These are phyloP conservation scores for Erysimum pusillum DNA, from an alignment of 441 rosid genomes.

Conservation along the genomic window DNA sequence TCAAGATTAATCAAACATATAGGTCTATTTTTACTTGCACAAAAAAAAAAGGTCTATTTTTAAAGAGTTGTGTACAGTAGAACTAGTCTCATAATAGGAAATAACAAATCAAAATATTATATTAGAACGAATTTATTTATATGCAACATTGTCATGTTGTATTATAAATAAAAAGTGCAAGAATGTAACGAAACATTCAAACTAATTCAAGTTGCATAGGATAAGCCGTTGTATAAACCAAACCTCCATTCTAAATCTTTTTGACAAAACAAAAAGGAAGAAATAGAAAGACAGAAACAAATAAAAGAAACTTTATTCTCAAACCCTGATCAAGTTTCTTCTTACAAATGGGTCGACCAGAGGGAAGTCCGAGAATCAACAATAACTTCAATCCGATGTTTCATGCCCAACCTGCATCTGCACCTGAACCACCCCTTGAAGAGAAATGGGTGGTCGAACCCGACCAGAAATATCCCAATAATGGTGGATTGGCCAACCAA, in stretches of 20 bases:
- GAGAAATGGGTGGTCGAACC: conserved; percentile 8
- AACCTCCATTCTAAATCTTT: conserved; percentile 7
- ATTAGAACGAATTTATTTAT: not conserved
- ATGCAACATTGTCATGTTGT: conserved; percentile 13
- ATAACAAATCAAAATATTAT: not conserved
- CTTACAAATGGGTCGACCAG: conserved; percentile 40
- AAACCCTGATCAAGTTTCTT: not conserved
- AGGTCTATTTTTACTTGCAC: no score
- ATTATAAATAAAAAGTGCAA: conserved; percentile 5
- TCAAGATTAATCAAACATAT: no score
- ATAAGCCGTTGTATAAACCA: conserved; percentile 31
- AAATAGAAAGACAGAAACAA: not conserved
- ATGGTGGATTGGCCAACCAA: conserved; percentile 38
- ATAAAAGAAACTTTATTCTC: not conserved
- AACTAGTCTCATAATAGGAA: conserved; percentile 14
- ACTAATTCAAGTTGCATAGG: conserved; percentile 25
- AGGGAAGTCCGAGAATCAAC: conserved; percentile 33
- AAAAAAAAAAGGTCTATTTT: conserved; percentile 22
- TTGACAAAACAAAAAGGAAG: not conserved
- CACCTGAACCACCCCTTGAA: conserved; percentile 22
- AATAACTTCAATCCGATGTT: conserved; percentile 31
- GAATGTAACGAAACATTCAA: conserved; percentile 18
- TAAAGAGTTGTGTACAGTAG: conserved; percentile 11
- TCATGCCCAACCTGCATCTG: not conserved
- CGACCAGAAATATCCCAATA: conserved; percentile 19